Evolutionary conservation across 768 basidiomycete genomes (phyloP).

Genomic region (Leccinum truebloodii): DNA sequence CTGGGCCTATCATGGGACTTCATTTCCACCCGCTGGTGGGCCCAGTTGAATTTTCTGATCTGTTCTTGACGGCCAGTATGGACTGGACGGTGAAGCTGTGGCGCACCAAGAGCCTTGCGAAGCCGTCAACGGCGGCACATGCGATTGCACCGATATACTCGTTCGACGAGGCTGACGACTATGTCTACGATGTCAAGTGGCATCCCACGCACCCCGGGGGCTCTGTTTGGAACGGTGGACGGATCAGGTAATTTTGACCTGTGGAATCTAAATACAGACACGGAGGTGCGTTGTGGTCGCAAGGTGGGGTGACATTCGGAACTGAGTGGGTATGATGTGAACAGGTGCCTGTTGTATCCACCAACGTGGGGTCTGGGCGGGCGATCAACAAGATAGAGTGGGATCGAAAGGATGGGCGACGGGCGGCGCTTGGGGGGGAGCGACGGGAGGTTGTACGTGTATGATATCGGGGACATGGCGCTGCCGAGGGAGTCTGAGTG

Average conservation of each 20-base stretch:
- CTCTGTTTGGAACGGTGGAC: constrained; percentile 90
- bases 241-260: constrained; percentile 95
- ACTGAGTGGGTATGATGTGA: constrained; percentile 2
- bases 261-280: constrained; percentile 97
- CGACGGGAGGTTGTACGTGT: constrained; percentile 91
- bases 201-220: constrained; percentile 81
- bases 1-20: constrained; percentile 91
- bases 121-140: constrained; percentile 59
- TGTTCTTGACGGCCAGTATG: constrained; percentile 90
- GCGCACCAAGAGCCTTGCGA: constrained; percentile 78
- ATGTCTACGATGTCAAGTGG: constrained; percentile 99
- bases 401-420: constrained; percentile 91
- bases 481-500: constrained; percentile 90
- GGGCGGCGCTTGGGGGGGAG: constrained; percentile 87
- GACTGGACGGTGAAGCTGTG: constrained; percentile 99
- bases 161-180: constrained; percentile 98
- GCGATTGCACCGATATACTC: constrained; percentile 79
- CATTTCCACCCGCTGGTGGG: constrained; percentile 93
- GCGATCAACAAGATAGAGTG: constrained; percentile 96
- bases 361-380: constrained; percentile 70
- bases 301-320: neutral
- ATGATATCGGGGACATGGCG: constrained; percentile 91
- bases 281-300: constrained; percentile 65
- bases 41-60: constrained; percentile 91
- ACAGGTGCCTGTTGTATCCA: constrained; percentile 92